Percentiles rank a stretch among this genome's conserved stretches.
Conservation (phyloP, 202 grass and related monocot species). For the Schoenoplectus tabernaemontani region DNA sequence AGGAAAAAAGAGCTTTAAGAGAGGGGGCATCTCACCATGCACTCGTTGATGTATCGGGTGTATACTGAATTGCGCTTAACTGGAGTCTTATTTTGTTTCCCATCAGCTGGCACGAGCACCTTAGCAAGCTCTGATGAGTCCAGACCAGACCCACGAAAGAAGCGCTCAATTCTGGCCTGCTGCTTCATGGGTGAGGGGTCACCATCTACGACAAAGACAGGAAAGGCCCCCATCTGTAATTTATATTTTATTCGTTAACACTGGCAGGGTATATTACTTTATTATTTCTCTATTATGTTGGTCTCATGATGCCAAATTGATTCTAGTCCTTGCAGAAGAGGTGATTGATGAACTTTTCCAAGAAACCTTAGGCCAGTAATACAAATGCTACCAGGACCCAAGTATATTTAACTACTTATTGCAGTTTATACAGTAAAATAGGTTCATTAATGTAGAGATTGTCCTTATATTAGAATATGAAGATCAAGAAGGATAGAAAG, state of each 20-base stretch:
- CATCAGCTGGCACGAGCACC: constrained; percentile 18
- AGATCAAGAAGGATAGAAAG: not conserved
- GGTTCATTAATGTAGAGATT: not conserved
- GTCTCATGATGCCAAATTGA: not conserved
- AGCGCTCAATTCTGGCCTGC: constrained; percentile 71
- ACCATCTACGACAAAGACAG: constrained; percentile 88
- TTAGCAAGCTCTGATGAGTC: constrained; percentile 25
- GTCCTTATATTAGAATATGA: not conserved
- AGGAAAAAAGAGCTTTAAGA: not conserved
- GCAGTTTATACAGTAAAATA: not conserved
- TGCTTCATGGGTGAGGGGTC: constrained; percentile 67
- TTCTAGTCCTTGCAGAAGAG: not conserved
- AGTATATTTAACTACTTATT: not conserved
- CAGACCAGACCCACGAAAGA: constrained; percentile 64
- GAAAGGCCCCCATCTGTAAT: constrained; percentile 81
- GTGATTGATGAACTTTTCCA: not conserved
- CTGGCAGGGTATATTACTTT: not conserved
- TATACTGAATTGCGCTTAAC: constrained; percentile 43
- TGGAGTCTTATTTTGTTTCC: constrained; percentile 16
- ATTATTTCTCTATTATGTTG: not conserved
- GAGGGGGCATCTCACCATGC: constrained; percentile 40
- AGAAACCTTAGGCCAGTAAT: not conserved
- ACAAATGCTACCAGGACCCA: not conserved
- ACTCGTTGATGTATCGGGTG: constrained; percentile 50
- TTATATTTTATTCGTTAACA: not conserved